Conservation (phyloP, 2,329 filamentous ascomycete species). For the Penicillium hesseltinei region DNA sequence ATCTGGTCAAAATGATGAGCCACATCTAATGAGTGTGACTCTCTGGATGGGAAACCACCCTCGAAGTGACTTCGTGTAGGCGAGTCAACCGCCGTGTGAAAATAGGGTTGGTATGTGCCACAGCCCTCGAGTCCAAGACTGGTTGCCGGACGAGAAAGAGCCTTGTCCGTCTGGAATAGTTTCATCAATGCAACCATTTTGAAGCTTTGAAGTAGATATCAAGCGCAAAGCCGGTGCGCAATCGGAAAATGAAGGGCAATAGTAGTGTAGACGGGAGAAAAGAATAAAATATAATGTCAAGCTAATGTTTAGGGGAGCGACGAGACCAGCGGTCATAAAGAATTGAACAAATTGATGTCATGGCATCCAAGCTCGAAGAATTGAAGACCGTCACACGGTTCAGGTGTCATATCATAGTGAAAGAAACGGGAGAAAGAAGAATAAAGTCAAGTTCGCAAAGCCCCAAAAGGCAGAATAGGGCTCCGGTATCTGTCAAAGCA, state of each 20-base stretch:
- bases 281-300: neutral
- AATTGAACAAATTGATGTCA: slow-evolving; percentile 13
- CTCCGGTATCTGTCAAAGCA: slow-evolving; percentile 14
- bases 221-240: slow-evolving; percentile 3
- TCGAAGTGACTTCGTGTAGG: slow-evolving; percentile 13
- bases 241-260: neutral
- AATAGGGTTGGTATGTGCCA: slow-evolving; percentile 8
- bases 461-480: slow-evolving; percentile 4
- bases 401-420: slow-evolving; percentile 8
- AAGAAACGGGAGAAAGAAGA: slow-evolving; percentile 6
- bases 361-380: slow-evolving; percentile 14
- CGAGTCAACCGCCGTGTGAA: slow-evolving; percentile 7
- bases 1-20: slow-evolving; percentile 38
- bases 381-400: slow-evolving; percentile 14
- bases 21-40: slow-evolving; percentile 24
- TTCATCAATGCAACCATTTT: slow-evolving; percentile 37
- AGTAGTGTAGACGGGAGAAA: slow-evolving; percentile 1
- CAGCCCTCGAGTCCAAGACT: slow-evolving; percentile 8
- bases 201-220: slow-evolving; percentile 6
- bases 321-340: slow-evolving; percentile 18
- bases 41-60: slow-evolving; percentile 10
- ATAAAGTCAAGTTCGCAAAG: neutral
- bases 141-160: slow-evolving; percentile 14
- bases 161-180: slow-evolving; percentile 33
- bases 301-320: slow-evolving; percentile 13